Evolutionary conservation across 2,329 filamentous ascomycete species (phyloP).

Genomic region (Didymella pomorum): DNA sequence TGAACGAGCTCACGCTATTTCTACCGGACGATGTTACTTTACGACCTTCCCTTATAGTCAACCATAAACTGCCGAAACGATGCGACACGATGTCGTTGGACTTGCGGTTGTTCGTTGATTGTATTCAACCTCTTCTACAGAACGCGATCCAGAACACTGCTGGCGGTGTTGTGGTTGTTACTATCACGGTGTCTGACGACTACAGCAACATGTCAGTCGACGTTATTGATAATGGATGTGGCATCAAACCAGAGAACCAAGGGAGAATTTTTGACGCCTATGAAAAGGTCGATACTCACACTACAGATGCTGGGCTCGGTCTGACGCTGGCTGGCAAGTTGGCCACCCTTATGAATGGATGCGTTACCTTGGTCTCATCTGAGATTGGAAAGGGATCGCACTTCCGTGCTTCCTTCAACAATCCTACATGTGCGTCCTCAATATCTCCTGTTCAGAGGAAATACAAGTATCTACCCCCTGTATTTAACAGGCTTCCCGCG

Average conservation of each 20-base stretch:
- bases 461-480: conserved; percentile 15
- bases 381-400: conserved; percentile 51
- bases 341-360: conserved; percentile 52
- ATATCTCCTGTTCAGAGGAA: conserved; percentile 11
- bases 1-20: conserved; percentile 39
- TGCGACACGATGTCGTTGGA: conserved; percentile 49
- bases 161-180: conserved; percentile 50
- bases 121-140: conserved; percentile 52
- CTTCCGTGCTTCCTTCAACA: conserved; percentile 48
- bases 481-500: conserved; percentile 24
- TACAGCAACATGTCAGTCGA: conserved; percentile 50
- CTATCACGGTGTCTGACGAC: conserved; percentile 41
- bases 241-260: conserved; percentile 49
- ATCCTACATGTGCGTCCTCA: conserved; percentile 37
- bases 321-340: conserved; percentile 55
- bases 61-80: conserved; percentile 40
- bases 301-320: conserved; percentile 54
- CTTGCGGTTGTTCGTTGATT: conserved; percentile 53
- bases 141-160: conserved; percentile 56
- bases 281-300: conserved; percentile 52
- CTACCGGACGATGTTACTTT: conserved; percentile 41
- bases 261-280: conserved; percentile 55
- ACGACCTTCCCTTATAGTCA: conserved; percentile 46
- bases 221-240: conserved; percentile 54
- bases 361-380: conserved; percentile 51